Base-by-base conservation (phyloP, 2,329 filamentous ascomycete genomes). In the Clonostachys rosea region DNA sequence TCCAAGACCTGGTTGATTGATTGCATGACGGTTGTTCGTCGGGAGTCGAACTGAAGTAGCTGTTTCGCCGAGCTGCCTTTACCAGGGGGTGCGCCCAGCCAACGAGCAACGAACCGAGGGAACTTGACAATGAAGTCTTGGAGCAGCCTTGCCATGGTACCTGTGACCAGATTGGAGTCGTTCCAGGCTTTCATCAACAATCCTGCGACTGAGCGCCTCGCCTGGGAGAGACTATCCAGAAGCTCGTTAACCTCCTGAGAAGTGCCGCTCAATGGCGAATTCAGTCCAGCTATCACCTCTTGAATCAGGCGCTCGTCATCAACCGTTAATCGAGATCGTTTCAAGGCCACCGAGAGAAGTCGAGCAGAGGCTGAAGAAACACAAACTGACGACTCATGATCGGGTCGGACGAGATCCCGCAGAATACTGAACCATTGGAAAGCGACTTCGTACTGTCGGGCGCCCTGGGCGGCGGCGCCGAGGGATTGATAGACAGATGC, bases 231-330 rank as follows among this genome's bases (percentile, higher is more conserved):
- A 50, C 78, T 79, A 8, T 69, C 67, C 20, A 86, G 64, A 1
- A 86, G 69, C 46, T 84, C 80, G 41, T 86, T 81, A 33, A 86
- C 69, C 49, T 86, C 82, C 1, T 67, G 60, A 8, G 71, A 67
- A 30, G 80, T 81, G 4, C 83, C 83, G 51, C 79, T 79, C 34
- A 86, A 67, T 12, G 77, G 70, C 0, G 78, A 78, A 48, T 81
- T 76, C n/a, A 86, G 64, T 2, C 72, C 70, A 2, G 78, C 74
- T 5, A 79, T 59, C 0, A 85, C 74, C 42, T 74, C 68, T 5
- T 62, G 52, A 5, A 82, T 56, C 2, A 79, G 61, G 12, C 59
- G 54, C 42, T 75, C 68, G 9, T 74, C 65, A 3, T 65, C 51
- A 2, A 62, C 55, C 37, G 67, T 62, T 7, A 60, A 35, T 2